Evolutionary conservation across 371 early-diverging fungal species (phyloP).

Genomic region (Chytridium lagenaria): DNA sequence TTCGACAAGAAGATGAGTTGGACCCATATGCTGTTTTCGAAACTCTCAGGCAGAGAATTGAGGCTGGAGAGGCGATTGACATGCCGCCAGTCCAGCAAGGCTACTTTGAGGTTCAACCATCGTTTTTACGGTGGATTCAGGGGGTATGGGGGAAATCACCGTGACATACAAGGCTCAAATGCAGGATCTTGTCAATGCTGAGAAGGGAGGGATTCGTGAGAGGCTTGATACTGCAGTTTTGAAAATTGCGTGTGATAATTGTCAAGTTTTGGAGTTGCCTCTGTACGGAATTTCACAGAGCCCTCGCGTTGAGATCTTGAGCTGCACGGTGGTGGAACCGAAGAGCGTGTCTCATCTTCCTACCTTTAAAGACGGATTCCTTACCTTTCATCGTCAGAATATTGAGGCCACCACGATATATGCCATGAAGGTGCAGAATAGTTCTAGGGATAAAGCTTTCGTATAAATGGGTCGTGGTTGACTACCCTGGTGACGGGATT

Average conservation of each 20-base stretch:
- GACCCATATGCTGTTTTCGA: slow-evolving; percentile 47
- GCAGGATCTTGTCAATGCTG: slow-evolving; percentile 6
- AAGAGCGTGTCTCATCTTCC: background rate
- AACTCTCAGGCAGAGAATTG: slow-evolving; percentile 1
- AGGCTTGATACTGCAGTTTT: slow-evolving; percentile 32
- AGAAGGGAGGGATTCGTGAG: slow-evolving; percentile 1
- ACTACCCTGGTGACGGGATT: slow-evolving; percentile 34
- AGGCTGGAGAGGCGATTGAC: slow-evolving; percentile 3
- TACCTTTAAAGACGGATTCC: background rate
- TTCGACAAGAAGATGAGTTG: slow-evolving; percentile 26
- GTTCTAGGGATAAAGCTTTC: slow-evolving; percentile 38
- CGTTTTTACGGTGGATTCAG: slow-evolving; percentile 39
- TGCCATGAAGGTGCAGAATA: slow-evolving; percentile 40
- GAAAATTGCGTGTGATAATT: slow-evolving; percentile 56
- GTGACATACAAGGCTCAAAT: slow-evolving; percentile 29
- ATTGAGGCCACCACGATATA: slow-evolving; percentile 32
- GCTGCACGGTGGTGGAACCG: slow-evolving; percentile 24
- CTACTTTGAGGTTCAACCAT: slow-evolving; percentile 47
- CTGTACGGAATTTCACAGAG: slow-evolving; percentile 45
- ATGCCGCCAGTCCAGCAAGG: slow-evolving; percentile 21
- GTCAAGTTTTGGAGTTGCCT: slow-evolving; percentile 45
- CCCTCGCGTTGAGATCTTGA: slow-evolving; percentile 38
- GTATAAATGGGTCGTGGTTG: slow-evolving; percentile 43
- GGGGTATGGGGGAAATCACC: slow-evolving; percentile 38
- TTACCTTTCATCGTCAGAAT: slow-evolving; percentile 46